Evolutionary conservation across 495 filamentous ascomycete species (phyloP).

Genomic region (Penicillium manginii): DNA sequence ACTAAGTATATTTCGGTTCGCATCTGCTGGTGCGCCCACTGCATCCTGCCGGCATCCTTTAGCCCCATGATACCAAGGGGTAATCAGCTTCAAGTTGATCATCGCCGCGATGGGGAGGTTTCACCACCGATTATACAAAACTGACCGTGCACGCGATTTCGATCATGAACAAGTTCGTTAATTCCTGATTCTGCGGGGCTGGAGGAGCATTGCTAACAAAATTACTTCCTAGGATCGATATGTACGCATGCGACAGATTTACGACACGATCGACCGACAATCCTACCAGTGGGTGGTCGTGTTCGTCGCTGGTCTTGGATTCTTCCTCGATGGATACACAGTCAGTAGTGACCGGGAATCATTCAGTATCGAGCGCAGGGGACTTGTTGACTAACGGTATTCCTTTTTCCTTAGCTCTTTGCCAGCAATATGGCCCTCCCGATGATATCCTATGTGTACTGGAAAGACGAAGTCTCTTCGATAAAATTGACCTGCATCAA

Average conservation of each 20-base stretch:
- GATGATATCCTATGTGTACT: slow-evolving; percentile 66
- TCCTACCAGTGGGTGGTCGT: slow-evolving; percentile 53
- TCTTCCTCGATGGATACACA: slow-evolving; percentile 70
- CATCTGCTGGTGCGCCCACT: slow-evolving; percentile 5
- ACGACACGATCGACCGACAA: slow-evolving; percentile 54
- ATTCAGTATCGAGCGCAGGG: not conserved
- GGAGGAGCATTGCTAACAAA: not conserved
- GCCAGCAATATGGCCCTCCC: slow-evolving; percentile 67
- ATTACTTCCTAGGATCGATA: slow-evolving; percentile 41
- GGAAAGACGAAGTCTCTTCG: slow-evolving; percentile 46
- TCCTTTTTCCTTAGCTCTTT: slow-evolving; percentile 47
- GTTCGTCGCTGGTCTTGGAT: slow-evolving; percentile 66
- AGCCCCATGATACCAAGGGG: not conserved
- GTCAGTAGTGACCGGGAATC: slow-evolving; percentile 39
- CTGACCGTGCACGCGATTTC: slow-evolving; percentile 53
- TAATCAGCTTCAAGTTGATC: slow-evolving; percentile 1
- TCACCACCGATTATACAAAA: slow-evolving; percentile 48
- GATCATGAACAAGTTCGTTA: slow-evolving; percentile 50
- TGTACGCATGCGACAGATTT: slow-evolving; percentile 53
- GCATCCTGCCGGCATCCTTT: slow-evolving; percentile 5
- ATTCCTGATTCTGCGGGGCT: not conserved
- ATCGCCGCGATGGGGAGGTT: slow-evolving; percentile 39
- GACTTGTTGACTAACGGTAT: not conserved
- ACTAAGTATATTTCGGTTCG: slow-evolving; percentile 7
- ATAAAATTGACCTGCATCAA: slow-evolving; percentile 57